Evolutionary conservation across 108 stramenopile genomes (phyloP), one percentile per base, ranked within the genome.

Genomic region (Parietichytrium sp.): DNA sequence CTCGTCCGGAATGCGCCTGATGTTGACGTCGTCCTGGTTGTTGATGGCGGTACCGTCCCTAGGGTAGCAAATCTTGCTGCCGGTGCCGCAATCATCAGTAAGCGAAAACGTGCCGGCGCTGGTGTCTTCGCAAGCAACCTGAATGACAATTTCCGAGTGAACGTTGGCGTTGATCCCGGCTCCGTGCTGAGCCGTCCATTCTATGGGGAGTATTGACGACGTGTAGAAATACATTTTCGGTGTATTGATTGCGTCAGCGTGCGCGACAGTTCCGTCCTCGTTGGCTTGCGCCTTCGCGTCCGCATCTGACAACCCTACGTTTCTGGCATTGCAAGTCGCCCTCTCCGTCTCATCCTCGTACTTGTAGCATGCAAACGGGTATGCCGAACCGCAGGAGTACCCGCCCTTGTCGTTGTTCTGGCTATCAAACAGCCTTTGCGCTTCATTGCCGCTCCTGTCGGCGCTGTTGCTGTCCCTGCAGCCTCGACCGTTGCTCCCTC

Each of bases 181-280:
- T 29, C 83, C 86, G 77, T 86, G 86, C 80, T 86, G 85, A 36
- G 79, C 47, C n/a, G 85, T 82, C 82, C 82, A 83, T 51, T 82
- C 82, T 51, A 85, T 85, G 47, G 85, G 83, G 4, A 86, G 49
- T 16, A 81, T 47, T 31, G 79, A 52, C 29, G 83, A 83, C 48
- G 48, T 79, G 79, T 86, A 86, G 61, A 81, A 86, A 55, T 84
- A 86, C 52, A 83, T 83, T n/a, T n/a, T n/a, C n/a, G n/a, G n/a
- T n/a, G n/a, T n/a, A n/a, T n/a, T n/a, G n/a, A n/a, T n/a, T n/a
- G n/a, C n/a, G n/a, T n/a, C n/a, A n/a, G n/a, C 51, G 53, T 54
- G 48, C 81, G n/a, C n/a, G n/a, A n/a, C n/a, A n/a, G n/a, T n/a
- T n/a, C n/a, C n/a, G n/a, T n/a, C n/a, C n/a, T n/a, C n/a, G n/a